phyloP scores from a whole-genome alignment of 2,329 filamentous ascomycete species.

The Clonostachys sp. region DNA sequence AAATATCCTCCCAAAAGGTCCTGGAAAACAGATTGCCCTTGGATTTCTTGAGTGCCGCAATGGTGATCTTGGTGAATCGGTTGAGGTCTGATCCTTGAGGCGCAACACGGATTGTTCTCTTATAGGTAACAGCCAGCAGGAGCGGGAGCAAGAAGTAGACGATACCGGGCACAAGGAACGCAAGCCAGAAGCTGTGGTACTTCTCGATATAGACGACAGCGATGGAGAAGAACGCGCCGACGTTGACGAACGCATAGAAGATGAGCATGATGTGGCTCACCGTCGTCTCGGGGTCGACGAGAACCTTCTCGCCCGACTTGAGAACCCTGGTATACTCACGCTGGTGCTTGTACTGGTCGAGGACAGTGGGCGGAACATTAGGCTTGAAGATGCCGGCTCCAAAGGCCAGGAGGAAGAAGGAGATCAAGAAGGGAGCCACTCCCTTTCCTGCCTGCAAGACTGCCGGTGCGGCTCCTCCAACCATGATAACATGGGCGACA shows the following conservation, averaged over 20 bases:
- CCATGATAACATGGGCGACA: slow-evolving; percentile 49
- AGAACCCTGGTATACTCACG: slow-evolving; percentile 42
- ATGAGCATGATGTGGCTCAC: slow-evolving; percentile 62
- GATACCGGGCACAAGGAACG: slow-evolving; percentile 32
- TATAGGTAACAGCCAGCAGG: too few relatives aligned
- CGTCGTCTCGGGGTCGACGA: slow-evolving; percentile 63
- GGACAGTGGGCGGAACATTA: slow-evolving; percentile 54
- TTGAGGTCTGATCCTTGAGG: too few relatives aligned
- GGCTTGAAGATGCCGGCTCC: slow-evolving; percentile 68
- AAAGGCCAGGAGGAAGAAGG: slow-evolving; percentile 58
- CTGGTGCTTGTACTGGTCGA: slow-evolving; percentile 59
- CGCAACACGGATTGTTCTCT: too few relatives aligned
- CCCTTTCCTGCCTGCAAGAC: slow-evolving; percentile 30
- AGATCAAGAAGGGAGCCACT: slow-evolving; percentile 44
- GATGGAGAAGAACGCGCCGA: slow-evolving; percentile 19
- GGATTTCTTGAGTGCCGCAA: too few relatives aligned
- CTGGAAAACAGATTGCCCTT: too few relatives aligned
- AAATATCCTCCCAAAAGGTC: too few relatives aligned
- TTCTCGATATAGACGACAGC: slow-evolving; percentile 61
- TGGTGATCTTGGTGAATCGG: too few relatives aligned
- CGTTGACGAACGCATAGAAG: slow-evolving; percentile 27
- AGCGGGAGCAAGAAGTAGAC: slow-evolving; percentile 30
- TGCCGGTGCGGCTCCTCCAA: slow-evolving; percentile 33
- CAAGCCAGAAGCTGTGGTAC: slow-evolving; percentile 63
- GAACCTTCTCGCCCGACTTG: slow-evolving; percentile 49